These are phyloP conservation scores for Phaeosphaeria sp. DNA, from an alignment of 2,329 filamentous ascomycete genomes.

Conservation along the genomic window DNA sequence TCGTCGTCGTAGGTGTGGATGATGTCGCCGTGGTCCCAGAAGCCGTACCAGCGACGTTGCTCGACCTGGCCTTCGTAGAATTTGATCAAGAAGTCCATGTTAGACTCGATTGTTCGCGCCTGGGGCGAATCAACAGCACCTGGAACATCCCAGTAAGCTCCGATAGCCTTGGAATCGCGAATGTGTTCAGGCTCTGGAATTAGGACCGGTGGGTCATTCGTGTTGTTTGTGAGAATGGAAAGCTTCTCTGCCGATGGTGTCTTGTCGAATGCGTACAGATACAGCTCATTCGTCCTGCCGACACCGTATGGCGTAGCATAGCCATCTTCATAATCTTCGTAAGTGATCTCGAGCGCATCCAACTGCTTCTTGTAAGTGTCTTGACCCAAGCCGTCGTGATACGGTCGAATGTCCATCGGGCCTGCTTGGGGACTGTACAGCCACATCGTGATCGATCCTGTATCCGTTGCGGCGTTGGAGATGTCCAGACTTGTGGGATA, in stretches of 20 bases:
- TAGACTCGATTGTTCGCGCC: constrained; percentile 53
- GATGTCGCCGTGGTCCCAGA: constrained; percentile 68
- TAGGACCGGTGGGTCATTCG: constrained; percentile 62
- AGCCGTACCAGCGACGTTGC: constrained; percentile 68
- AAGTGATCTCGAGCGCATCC: constrained; percentile 68
- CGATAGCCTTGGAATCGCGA: constrained; percentile 60
- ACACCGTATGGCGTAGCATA: constrained; percentile 66
- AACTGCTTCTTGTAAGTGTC: constrained; percentile 65
- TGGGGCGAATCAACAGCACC: constrained; percentile 41
- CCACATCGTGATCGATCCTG: constrained; percentile 65
- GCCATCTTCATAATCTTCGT: constrained; percentile 66
- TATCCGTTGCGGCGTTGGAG: constrained; percentile 57
- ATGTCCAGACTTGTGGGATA: constrained; percentile 67
- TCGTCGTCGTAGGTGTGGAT: constrained; percentile 68
- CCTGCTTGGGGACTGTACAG: constrained; percentile 64
- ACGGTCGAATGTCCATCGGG: constrained; percentile 64
- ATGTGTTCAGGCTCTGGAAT: constrained; percentile 59
- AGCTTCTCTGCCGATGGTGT: constrained; percentile 61
- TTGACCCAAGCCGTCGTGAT: constrained; percentile 64
- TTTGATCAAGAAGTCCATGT: constrained; percentile 63
- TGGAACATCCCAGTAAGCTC: constrained; percentile 61
- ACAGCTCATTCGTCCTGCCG: constrained; percentile 64
- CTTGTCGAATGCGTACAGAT: constrained; percentile 59
- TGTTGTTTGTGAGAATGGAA: constrained; percentile 52
- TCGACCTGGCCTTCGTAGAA: constrained; percentile 65